Conservation (phyloP, 2,329 filamentous ascomycete genomes). For the Diaporthe sp. region DNA sequence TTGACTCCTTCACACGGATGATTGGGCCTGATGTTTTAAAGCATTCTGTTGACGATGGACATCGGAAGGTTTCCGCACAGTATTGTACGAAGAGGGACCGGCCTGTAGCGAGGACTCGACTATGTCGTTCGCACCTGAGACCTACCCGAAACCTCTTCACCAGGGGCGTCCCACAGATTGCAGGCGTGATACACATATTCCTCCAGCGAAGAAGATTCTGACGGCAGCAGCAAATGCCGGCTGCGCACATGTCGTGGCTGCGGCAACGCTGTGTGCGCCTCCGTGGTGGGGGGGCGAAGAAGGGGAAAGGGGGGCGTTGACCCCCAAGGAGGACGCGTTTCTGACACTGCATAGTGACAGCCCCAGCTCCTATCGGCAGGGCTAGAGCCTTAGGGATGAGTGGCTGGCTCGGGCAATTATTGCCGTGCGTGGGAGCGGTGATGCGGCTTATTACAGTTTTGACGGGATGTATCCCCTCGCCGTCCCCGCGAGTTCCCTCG, state of each 20-base stretch:
- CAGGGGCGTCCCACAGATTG: slow-evolving; percentile 20
- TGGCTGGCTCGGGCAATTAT: slow-evolving; percentile 15
- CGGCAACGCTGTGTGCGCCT: not conserved
- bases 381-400: slow-evolving; percentile 2
- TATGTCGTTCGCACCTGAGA: slow-evolving; percentile 16
- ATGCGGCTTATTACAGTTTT: slow-evolving; percentile 32
- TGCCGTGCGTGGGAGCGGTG: slow-evolving; percentile 1
- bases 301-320: not conserved
- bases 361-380: slow-evolving; percentile 12
- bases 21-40: not conserved
- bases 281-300: not conserved
- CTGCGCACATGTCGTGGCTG: slow-evolving; percentile 17
- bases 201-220: slow-evolving; percentile 23
- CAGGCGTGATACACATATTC: slow-evolving; percentile 1
- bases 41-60: not conserved
- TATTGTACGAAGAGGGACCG: not conserved
- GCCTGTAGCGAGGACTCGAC: not conserved
- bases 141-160: slow-evolving; percentile 22
- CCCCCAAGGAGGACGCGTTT: not conserved
- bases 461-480: slow-evolving; percentile 17
- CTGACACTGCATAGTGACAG: slow-evolving; percentile 2
- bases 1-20: not conserved
- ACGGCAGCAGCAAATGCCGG: slow-evolving; percentile 25
- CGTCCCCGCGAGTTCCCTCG: slow-evolving; percentile 1
- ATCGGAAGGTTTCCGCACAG: not conserved